Evolutionary conservation across 352 stramenopile genomes (phyloP).

Genomic region (Pythium scleroteichum): DNA sequence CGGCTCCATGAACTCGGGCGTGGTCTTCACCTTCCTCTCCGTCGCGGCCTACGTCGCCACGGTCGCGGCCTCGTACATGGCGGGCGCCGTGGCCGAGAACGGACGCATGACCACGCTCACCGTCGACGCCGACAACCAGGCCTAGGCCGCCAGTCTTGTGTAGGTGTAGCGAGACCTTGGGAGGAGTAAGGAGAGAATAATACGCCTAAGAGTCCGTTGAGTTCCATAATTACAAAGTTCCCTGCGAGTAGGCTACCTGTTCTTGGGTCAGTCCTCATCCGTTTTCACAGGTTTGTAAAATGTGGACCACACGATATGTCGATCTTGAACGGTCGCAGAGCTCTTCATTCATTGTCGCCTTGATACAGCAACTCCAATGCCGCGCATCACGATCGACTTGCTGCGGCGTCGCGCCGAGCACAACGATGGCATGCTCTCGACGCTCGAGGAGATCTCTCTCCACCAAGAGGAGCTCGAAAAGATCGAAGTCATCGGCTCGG

Average conservation of each 20-base stretch:
- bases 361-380: conserved; percentile 41
- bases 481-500: conserved; percentile 89
- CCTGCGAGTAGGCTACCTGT: too few species aligned
- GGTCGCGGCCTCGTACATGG: conserved; percentile 33
- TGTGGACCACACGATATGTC: too few species aligned
- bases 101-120: conserved; percentile 10
- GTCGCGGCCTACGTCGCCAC: conserved; percentile 36
- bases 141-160: too few species aligned
- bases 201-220: too few species aligned
- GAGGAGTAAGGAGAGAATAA: too few species aligned
- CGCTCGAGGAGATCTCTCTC: conserved; percentile 93
- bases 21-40: conserved; percentile 44
- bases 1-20: conserved; percentile 39
- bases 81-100: conserved; percentile 16
- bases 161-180: too few species aligned
- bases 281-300: too few species aligned
- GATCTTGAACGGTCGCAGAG: too few species aligned
- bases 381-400: conserved; percentile 78
- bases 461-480: conserved; percentile 93
- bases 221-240: too few species aligned
- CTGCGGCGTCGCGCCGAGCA: conserved; percentile 92
- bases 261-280: too few species aligned
- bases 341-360: too few species aligned
- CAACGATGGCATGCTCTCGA: conserved; percentile 93
- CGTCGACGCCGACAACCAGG: conserved; percentile 1